A percentile compares a stretch with the other conserved stretches of the same genome.
These are phyloP conservation scores for Sporobolomyces pararoseus DNA, from an alignment of 768 basidiomycete genomes.

Conservation along the genomic window DNA sequence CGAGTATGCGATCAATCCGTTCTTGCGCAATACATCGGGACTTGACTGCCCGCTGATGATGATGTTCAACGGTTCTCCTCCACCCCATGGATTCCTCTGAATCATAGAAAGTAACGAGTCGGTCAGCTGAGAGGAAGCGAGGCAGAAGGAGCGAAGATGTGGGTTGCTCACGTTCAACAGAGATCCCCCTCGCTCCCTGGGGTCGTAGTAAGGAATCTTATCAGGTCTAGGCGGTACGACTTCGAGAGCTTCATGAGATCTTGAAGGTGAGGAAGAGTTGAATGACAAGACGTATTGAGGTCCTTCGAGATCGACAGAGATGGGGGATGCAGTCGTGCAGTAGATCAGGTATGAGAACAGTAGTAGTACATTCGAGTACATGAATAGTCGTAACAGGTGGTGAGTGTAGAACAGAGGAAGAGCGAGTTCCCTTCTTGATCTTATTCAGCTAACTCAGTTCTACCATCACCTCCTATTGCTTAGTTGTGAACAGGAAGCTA, in stretches of 20 bases:
- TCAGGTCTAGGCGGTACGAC: neutral
- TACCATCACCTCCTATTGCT: no score
- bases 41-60: conserved; percentile 76
- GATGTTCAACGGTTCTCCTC: conserved; percentile 77
- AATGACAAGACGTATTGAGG: neutral
- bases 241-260: neutral
- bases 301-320: no score
- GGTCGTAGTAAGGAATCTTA: conserved; percentile 59
- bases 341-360: no score
- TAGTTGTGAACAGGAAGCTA: no score
- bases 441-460: no score
- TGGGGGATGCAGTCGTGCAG: no score
- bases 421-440: no score
- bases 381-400: no score
- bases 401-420: no score
- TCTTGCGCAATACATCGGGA: conserved; percentile 70
- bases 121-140: neutral
- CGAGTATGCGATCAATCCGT: conserved; percentile 67
- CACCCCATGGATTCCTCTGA: conserved; percentile 25
- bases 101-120: no score
- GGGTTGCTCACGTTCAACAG: conserved; percentile 65
- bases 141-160: no score
- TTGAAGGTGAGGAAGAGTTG: neutral
- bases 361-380: no score
- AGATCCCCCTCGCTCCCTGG: conserved; percentile 66